These are phyloP conservation scores for Sarocladium strictum DNA, from an alignment of 2,329 filamentous ascomycete genomes.

Conservation along the genomic window DNA sequence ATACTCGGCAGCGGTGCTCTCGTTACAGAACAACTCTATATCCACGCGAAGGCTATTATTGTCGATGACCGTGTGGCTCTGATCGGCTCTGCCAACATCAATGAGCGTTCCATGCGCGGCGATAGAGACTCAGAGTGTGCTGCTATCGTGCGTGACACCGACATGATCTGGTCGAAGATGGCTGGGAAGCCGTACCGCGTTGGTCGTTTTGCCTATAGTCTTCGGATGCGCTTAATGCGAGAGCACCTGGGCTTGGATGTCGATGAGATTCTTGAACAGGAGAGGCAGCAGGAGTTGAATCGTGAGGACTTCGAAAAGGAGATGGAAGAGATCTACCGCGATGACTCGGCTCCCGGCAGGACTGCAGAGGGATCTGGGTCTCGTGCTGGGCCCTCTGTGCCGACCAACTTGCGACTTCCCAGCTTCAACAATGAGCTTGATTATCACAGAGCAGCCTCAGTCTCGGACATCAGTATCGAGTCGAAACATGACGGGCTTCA, in stretches of 20 bases:
- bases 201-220: slow-evolving; percentile 84
- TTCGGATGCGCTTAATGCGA: slow-evolving; percentile 90
- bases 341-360: slow-evolving; percentile 24
- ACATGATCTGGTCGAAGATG: slow-evolving; percentile 91
- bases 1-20: slow-evolving; percentile 79
- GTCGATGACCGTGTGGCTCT: slow-evolving; percentile 90
- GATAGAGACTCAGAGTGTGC: slow-evolving; percentile 88
- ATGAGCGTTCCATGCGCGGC: slow-evolving; percentile 92
- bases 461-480: slow-evolving; percentile 11
- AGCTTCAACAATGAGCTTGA: slow-evolving; percentile 69
- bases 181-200: slow-evolving; percentile 83
- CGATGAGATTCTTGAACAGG: slow-evolving; percentile 80
- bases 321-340: slow-evolving; percentile 57
- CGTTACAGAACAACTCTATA: slow-evolving; percentile 94
- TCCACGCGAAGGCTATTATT: slow-evolving; percentile 94
- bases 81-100: slow-evolving; percentile 98
- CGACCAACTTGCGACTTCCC: slow-evolving; percentile 17
- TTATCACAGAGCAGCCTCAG: slow-evolving; percentile 37
- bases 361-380: background rate
- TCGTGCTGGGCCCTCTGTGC: background rate
- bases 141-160: slow-evolving; percentile 83
- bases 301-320: slow-evolving; percentile 49
- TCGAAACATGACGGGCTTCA: slow-evolving; percentile 12
- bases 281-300: slow-evolving; percentile 62
- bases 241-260: slow-evolving; percentile 96